phyloP scores from a whole-genome alignment of 1,139 yeast genomes.

The Yamadazyma taylorii region DNA sequence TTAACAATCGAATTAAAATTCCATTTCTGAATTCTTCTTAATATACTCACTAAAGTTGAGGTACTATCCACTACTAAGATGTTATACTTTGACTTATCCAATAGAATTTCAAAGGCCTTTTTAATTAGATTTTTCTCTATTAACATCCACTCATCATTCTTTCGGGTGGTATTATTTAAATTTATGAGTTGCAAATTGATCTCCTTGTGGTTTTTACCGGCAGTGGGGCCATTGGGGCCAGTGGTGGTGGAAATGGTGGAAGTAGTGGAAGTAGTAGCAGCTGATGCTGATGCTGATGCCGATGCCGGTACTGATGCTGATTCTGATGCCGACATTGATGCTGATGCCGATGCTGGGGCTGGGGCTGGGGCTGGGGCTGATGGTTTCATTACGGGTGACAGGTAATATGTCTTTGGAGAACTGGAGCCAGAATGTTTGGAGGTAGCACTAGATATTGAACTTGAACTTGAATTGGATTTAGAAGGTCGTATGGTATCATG shows the following conservation, averaged over 20 bases:
- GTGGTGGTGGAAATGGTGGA: no score
- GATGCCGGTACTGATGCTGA: no score
- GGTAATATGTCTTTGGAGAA: not conserved
- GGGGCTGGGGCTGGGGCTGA: no score
- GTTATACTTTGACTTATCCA: conserved; percentile 68
- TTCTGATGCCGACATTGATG: not conserved
- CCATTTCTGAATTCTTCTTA: conserved; percentile 87
- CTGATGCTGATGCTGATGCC: no score
- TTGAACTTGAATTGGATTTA: conserved; percentile 7
- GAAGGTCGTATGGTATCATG: conserved; percentile 4
- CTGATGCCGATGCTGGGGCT: conserved; percentile 2
- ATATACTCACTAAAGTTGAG: conserved; percentile 74
- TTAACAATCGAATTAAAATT: conserved; percentile 78
- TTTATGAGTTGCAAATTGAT: conserved; percentile 14
- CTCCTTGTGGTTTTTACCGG: conserved; percentile 3
- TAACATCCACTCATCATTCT: conserved; percentile 69
- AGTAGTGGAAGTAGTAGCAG: no score
- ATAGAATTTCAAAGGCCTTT: conserved; percentile 56
- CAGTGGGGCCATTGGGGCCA: no score
- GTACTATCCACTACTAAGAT: conserved; percentile 76
- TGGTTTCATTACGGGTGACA: conserved; percentile 1
- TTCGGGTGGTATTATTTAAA: conserved; percentile 17
- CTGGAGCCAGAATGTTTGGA: conserved; percentile 2
- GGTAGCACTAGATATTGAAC: conserved; percentile 5
- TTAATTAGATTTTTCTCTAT: conserved; percentile 58